Conservation (phyloP, 1,284 basidiomycete species). For the Ustilago xerochloae region DNA sequence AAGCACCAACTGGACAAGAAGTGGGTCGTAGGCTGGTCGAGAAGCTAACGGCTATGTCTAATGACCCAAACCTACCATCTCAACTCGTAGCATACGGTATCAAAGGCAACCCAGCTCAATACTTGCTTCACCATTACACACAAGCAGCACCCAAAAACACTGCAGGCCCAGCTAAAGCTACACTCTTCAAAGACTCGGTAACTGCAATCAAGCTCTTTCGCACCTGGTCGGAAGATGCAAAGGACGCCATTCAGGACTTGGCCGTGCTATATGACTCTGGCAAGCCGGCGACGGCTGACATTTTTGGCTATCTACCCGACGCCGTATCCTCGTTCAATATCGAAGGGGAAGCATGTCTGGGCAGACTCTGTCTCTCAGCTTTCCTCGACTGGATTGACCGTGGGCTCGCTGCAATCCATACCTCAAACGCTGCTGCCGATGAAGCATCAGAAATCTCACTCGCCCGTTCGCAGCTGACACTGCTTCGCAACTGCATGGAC, state of each 20-base stretch:
- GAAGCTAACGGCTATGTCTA: slow-evolving; percentile 4
- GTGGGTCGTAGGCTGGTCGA: slow-evolving; percentile 28
- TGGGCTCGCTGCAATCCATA: neutral
- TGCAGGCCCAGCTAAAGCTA: neutral
- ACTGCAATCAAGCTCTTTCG: slow-evolving; percentile 19
- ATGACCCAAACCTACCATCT: slow-evolving; percentile 16
- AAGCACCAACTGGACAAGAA: slow-evolving; percentile 24
- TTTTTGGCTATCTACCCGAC: slow-evolving; percentile 17
- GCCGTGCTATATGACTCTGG: slow-evolving; percentile 17
- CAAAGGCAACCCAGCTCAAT: slow-evolving; percentile 19
- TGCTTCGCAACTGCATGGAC: slow-evolving; percentile 47
- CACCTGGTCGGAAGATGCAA: slow-evolving; percentile 19
- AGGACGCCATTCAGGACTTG: slow-evolving; percentile 9
- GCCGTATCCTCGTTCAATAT: slow-evolving; percentile 19
- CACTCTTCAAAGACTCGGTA: neutral
- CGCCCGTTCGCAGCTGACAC: slow-evolving; percentile 35
- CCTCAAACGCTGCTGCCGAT: neutral
- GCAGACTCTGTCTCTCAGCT: slow-evolving; percentile 24
- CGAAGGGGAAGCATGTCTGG: slow-evolving; percentile 38
- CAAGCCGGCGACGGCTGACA: neutral
- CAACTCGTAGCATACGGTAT: slow-evolving; percentile 39
- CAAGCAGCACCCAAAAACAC: neutral
- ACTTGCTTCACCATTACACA: slow-evolving; percentile 5
- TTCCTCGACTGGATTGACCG: slow-evolving; percentile 47
- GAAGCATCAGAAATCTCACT: slow-evolving; percentile 20